Percentiles rank a stretch among this genome's conserved stretches.
These are phyloP conservation scores for Amanita thiersii DNA, from an alignment of 768 basidiomycete genomes.

Conservation along the genomic window DNA sequence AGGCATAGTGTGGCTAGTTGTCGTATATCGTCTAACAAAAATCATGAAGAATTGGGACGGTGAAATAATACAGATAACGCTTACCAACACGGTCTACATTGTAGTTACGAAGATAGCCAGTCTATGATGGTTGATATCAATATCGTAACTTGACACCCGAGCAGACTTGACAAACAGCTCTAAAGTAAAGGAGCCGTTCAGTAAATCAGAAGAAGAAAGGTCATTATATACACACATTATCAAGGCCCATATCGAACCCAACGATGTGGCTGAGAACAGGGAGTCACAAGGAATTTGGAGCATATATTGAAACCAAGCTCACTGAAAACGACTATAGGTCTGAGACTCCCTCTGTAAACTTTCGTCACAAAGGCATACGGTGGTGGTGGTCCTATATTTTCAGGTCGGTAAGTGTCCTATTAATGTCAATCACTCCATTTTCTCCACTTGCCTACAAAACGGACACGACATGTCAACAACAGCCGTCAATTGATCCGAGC, in stretches of 20 bases:
- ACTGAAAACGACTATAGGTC: conserved; percentile 50
- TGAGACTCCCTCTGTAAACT: conserved; percentile 47
- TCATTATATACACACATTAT: conserved; percentile 64
- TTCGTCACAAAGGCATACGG: conserved; percentile 52
- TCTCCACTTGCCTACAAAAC: conserved; percentile 14
- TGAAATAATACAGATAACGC: background rate
- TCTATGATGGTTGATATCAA: conserved; percentile 26
- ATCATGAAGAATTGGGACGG: background rate
- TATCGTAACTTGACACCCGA: conserved; percentile 1
- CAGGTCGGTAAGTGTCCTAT: too few relatives aligned
- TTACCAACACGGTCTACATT: conserved; percentile 38
- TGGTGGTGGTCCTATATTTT: conserved; percentile 43
- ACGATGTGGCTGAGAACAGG: conserved; percentile 26
- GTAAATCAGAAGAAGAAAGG: background rate
- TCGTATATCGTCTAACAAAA: conserved; percentile 24
- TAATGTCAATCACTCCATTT: background rate
- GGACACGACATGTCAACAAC: background rate
- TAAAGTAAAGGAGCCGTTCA: conserved; percentile 13
- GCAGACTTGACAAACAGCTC: conserved; percentile 21
- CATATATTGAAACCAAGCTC: conserved; percentile 11
- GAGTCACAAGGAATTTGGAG: background rate
- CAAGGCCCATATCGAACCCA: conserved; percentile 53
- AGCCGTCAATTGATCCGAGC: conserved; percentile 7
- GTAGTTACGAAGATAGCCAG: conserved; percentile 54
- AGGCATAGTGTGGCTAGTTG: conserved; percentile 49